Evolutionary conservation across 202 grass and related monocot genomes (phyloP).

Genomic region (Saccharum hybrid): DNA sequence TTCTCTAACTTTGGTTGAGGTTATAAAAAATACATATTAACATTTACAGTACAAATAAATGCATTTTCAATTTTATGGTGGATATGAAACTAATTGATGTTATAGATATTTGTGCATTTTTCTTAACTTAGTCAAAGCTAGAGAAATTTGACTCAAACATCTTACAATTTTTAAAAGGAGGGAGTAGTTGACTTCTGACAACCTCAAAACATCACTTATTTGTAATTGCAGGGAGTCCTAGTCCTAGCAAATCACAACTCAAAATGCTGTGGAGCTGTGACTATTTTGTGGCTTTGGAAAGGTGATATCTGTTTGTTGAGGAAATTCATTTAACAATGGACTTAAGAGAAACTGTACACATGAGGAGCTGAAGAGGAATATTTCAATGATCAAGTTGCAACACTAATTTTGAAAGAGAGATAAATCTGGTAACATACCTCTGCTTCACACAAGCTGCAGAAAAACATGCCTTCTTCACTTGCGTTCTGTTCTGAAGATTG

Average conservation of each 20-base stretch:
- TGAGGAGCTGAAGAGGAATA: background rate
- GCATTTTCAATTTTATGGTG: too few species aligned
- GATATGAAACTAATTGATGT: too few species aligned
- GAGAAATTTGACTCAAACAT: too few species aligned
- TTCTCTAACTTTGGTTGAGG: too few species aligned
- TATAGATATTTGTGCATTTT: too few species aligned
- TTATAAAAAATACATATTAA: too few species aligned
- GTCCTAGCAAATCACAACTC: slow-evolving; percentile 12
- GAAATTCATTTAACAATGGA: background rate
- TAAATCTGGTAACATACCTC: slow-evolving; percentile 54
- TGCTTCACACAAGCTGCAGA: slow-evolving; percentile 91
- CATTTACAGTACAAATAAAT: too few species aligned
- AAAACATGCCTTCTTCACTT: slow-evolving; percentile 94
- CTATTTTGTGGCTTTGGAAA: background rate
- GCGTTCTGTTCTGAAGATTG: slow-evolving; percentile 62
- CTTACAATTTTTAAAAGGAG: too few species aligned
- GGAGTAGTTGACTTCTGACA: too few species aligned
- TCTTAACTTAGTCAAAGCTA: too few species aligned
- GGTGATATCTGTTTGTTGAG: background rate
- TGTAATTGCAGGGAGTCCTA: background rate
- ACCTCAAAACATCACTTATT: too few species aligned
- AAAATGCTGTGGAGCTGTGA: background rate
- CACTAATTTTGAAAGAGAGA: background rate
- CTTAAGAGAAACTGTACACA: background rate
- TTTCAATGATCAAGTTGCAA: background rate